These are phyloP conservation scores for Melastoma malabathricum DNA, from an alignment of 345 rosid genomes.

Conservation along the genomic window DNA sequence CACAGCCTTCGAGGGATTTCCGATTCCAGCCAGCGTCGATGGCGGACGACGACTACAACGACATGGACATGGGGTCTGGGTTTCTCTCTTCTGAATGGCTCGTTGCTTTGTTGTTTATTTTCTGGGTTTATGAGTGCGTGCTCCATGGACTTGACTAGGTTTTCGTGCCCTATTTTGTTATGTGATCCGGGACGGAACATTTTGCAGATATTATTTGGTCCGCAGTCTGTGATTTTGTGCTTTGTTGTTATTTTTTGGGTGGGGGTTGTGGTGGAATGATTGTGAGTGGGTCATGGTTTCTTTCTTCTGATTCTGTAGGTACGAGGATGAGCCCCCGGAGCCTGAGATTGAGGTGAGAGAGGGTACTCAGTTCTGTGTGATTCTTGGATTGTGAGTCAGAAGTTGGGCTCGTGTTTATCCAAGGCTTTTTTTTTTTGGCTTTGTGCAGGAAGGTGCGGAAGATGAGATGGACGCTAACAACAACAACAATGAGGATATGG, in stretches of 20 bases:
- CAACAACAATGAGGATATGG: constrained; percentile 32
- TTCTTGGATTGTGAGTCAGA: background rate
- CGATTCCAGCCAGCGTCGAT: constrained; percentile 8
- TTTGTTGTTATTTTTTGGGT: background rate
- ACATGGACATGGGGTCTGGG: constrained; percentile 38
- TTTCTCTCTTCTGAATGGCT: background rate
- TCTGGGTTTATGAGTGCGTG: too few species aligned
- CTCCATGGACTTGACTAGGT: too few species aligned
- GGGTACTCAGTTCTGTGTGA: background rate
- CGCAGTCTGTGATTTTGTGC: too few species aligned
- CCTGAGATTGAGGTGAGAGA: constrained; percentile 55
- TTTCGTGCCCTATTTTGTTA: too few species aligned
- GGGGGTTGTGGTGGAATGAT: background rate
- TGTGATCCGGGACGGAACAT: too few species aligned
- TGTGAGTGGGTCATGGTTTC: constrained; percentile 1
- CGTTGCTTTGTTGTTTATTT: background rate
- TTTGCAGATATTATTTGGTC: too few species aligned
- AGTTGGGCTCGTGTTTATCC: background rate
- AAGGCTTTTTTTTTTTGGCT: background rate
- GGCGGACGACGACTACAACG: constrained; percentile 79
- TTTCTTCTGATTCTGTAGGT: constrained; percentile 21
- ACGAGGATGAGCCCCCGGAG: constrained; percentile 83
- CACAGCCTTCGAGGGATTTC: too few species aligned
- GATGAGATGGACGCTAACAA: constrained; percentile 36
- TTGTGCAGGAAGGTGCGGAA: constrained; percentile 56